Evolutionary conservation across 805 yeast species (phyloP), one percentile per base, ranked within the genome.

Genomic region (Starmerella davenportii): DNA sequence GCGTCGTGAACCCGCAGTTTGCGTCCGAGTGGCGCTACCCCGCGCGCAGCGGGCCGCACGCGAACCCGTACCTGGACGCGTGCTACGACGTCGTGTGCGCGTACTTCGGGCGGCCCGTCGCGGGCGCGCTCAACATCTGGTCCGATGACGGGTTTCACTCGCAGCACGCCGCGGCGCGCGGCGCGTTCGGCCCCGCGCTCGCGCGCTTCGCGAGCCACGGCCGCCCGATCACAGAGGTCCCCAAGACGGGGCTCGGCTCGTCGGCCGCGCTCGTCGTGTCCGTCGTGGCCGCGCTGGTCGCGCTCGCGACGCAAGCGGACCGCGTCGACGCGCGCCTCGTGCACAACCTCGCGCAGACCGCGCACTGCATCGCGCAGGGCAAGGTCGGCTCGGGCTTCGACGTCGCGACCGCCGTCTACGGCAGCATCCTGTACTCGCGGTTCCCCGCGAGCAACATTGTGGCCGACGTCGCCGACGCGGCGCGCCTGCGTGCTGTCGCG

Each of bases 311-410:
- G 2, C 19, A 19, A 4, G 16, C 14, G 4, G 30, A 32, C 2
- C 28, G 23, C 4, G 21, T 37, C 16, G 14, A 23, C 28, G 46
- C 62, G 21, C 46, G 49, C 4, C 43, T 55, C n/a, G 63, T 87
- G 27, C 96, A 90, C 55, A 87, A 82, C 50, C 58, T 82, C 21
- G 72, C 95, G 1, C 98, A 90, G 55, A 63, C 80, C 7, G 77
- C 93, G 0, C 98, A 90, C 56, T 85, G 95, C 55, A 68, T 72
- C 41, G 96, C 98, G 2, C 98, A 90, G 56, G 80, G 81, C 24
- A 90, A 90, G 57, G 75, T 90, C 20, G 98, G 98, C 0, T 82
- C 95, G 3, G 98, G 98, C 0, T 90, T 90, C 57, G 98, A 90
- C 54, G 93, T 90, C 31, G 96, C 94, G 0, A 76, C 95, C 20